Evolutionary conservation across 1,284 basidiomycete genomes (phyloP), one percentile per base, ranked within the genome.

Genomic region (Ceratobasidium sp.): DNA sequence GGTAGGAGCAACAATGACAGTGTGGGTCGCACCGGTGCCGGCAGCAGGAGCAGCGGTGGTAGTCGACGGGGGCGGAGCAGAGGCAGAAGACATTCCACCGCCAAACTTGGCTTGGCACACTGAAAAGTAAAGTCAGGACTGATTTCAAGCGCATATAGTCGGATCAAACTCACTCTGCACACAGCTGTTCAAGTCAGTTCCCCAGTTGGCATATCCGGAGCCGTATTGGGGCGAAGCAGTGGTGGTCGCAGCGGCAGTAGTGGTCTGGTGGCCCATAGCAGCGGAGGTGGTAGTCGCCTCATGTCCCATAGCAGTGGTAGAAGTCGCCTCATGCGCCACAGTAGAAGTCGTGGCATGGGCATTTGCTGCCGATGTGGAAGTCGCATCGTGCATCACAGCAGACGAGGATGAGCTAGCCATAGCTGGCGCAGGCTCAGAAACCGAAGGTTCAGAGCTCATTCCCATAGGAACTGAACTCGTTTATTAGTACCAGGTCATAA

Each of bases 1-100:
- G 2, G 84, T 83, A 36, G 88, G 88, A 16, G 88, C 88, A 69
- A 90, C 89, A 73, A 88, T 84, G 75, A 91, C 83, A 47, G 87
- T 89, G 79, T 87, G 84, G 19, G 87, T 88, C 41, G 79, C 81
- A 68, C 87, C 86, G 30, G 47, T 70, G 3, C 72, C 74, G n/a
- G 69, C 74, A 41, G 47, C 53, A 25, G 44, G 67, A 70, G 66
- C 72, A 64, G 29, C 60, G 41, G 69, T 74, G 27, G 80, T 80
- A 3, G 78, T 73, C 36, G 80, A 76, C 23, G 70, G 60, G 7
- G 82, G 77, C 4, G 83, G 78, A 29, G 78, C 77, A 72, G 81
- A 81, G 7, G 80, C 75, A 46, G 78, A 75, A 41, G 80, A 74
- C 16, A 82, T 77, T 8, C 78, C 33, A 36, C 33, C 73, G 70